Conservation (phyloP, 805 yeast species). For the Saccharomycopsis schoenii region DNA sequence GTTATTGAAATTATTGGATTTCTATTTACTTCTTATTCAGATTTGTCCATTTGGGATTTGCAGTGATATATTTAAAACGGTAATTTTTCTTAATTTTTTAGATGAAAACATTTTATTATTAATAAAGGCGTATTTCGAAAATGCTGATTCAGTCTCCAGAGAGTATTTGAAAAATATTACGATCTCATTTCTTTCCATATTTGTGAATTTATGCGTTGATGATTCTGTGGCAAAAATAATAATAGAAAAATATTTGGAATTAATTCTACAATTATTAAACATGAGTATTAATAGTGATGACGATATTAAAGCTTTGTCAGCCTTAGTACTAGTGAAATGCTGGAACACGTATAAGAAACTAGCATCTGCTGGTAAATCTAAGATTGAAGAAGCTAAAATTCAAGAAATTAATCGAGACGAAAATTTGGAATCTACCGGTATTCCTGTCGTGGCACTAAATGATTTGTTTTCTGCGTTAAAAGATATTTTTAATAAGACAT, state of each 20-base stretch:
- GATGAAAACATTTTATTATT: conserved; percentile 7
- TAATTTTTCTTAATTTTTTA: conserved; percentile 7
- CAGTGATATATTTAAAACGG: conserved; percentile 7
- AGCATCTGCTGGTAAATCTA: neutral
- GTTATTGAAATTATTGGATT: conserved; percentile 5
- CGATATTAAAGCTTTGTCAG: conserved; percentile 4
- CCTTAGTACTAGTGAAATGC: conserved; percentile 13
- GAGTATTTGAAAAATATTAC: neutral
- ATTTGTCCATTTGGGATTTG: conserved; percentile 8
- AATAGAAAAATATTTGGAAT: conserved; percentile 5
- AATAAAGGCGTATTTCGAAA: neutral
- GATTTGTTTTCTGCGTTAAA: conserved; percentile 1
- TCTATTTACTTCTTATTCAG: conserved; percentile 8
- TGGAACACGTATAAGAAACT: conserved; percentile 16
- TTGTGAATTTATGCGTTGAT: conserved; percentile 11
- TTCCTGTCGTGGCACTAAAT: neutral
- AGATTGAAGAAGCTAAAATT: neutral
- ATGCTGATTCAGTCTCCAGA: neutral
- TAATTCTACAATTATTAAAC: conserved; percentile 4
- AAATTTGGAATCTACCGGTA: neutral
- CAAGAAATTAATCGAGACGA: neutral
- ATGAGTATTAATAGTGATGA: neutral
- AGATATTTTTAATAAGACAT: neutral
- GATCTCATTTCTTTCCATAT: conserved; percentile 6
- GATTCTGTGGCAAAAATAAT: conserved; percentile 9